phyloP scores from a whole-genome alignment of 2,329 filamentous ascomycete species.

The Fusarium sp. region DNA sequence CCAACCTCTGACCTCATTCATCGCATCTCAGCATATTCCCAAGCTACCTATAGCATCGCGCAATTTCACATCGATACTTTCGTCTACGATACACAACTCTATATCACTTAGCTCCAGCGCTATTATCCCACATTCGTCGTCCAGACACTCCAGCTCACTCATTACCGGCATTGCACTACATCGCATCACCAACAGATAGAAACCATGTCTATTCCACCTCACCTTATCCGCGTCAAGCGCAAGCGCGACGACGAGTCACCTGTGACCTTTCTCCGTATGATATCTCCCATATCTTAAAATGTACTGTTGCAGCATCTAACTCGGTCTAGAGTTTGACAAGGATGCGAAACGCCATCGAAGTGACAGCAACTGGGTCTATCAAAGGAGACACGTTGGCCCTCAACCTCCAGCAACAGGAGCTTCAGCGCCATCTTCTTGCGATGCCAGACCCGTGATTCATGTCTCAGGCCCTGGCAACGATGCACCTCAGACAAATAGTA shows the following conservation, averaged over 20 bases:
- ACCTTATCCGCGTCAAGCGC: conserved; percentile 70
- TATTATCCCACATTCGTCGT: neutral
- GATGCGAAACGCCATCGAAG: conserved; percentile 64
- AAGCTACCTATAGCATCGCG: conserved; percentile 1
- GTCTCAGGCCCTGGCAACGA: conserved; percentile 56
- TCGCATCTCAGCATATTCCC: conserved; percentile 7
- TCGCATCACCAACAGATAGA: neutral
- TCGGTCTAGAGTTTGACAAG: conserved; percentile 60
- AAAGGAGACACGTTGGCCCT: conserved; percentile 57
- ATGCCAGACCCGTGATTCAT: conserved; percentile 59
- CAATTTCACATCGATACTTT: neutral
- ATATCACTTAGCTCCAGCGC: neutral
- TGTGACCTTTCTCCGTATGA: conserved; percentile 66
- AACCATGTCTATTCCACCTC: conserved; percentile 66
- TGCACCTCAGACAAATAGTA: conserved; percentile 19
- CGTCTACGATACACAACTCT: neutral
- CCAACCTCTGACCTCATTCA: conserved; percentile 37
- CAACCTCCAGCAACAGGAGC: conserved; percentile 42
- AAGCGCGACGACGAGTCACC: conserved; percentile 66
- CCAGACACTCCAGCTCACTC: neutral
- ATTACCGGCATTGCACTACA: neutral
- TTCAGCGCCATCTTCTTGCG: conserved; percentile 30
- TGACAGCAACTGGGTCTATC: conserved; percentile 65
- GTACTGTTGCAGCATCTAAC: conserved; percentile 29
- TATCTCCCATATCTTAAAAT: conserved; percentile 9